A percentile compares a stretch with the other conserved stretches of the same genome.
Evolutionary conservation across 306 rosid species (phyloP).

Genomic region (Trifolium dubium): DNA sequence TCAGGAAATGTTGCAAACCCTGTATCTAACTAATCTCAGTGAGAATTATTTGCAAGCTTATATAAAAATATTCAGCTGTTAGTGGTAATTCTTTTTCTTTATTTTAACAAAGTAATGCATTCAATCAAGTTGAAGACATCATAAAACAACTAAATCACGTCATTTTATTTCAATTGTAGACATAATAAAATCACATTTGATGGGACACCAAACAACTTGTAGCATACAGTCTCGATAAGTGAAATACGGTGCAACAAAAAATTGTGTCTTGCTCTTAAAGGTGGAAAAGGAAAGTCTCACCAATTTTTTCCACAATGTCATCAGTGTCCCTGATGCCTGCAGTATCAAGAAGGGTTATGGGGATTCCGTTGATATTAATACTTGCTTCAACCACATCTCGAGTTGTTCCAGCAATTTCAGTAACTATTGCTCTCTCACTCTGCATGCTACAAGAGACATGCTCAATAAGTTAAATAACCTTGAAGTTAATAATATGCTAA

Average conservation of each 20-base stretch:
- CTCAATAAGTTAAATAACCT: constrained; percentile 55
- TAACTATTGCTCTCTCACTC: constrained; percentile 99
- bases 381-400: constrained; percentile 95
- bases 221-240: background rate
- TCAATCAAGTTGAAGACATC: constrained; percentile 20
- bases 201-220: background rate
- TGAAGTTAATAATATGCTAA: background rate
- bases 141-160: background rate
- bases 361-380: constrained; percentile 76
- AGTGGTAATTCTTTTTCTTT: background rate
- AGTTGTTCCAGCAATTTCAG: constrained; percentile 97
- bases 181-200: constrained; percentile 29
- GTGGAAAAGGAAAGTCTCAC: constrained; percentile 51
- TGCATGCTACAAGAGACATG: constrained; percentile 77
- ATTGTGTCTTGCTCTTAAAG: background rate
- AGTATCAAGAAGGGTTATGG: constrained; percentile 94
- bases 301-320: constrained; percentile 94
- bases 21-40: constrained; percentile 6
- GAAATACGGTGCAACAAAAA: constrained; percentile 12
- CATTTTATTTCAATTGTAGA: constrained; percentile 22
- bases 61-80: background rate
- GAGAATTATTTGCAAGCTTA: background rate
- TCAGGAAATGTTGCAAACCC: background rate
- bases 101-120: background rate
- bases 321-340: constrained; percentile 96